A percentile compares a stretch with the other conserved stretches of the same genome.
These are phyloP conservation scores for Diaporthe australafricana DNA, from an alignment of 2,329 filamentous ascomycete genomes.

Conservation along the genomic window DNA sequence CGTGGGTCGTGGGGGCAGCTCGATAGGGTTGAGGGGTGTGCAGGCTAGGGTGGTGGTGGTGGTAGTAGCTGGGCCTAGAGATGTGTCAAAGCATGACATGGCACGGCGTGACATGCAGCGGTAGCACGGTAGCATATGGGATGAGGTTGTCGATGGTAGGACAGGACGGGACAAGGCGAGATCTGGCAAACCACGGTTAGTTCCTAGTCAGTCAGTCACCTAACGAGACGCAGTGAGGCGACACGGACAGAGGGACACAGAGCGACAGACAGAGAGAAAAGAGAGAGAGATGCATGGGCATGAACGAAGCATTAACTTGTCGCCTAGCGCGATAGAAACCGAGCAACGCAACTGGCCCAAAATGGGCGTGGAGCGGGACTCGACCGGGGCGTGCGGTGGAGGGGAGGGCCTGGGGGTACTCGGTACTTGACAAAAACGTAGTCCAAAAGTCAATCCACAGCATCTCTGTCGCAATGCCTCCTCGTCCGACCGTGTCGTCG, in stretches of 20 bases:
- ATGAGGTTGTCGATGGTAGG: not conserved
- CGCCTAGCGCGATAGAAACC: conserved; percentile 23
- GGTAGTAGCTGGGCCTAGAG: not conserved
- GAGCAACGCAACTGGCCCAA: conserved; percentile 2
- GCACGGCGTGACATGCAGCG: conserved; percentile 23
- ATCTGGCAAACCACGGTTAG: conserved; percentile 12
- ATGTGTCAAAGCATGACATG: conserved; percentile 20
- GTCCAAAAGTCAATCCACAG: not conserved
- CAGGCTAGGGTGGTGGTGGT: not conserved
- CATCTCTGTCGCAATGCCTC: not conserved
- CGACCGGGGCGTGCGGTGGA: conserved; percentile 7
- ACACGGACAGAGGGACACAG: not conserved
- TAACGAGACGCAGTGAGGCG: not conserved
- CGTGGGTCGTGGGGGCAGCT: conserved; percentile 12
- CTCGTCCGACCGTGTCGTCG: not conserved
- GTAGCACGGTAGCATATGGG: too few relatives aligned
- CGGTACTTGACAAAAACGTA: conserved; percentile 17
- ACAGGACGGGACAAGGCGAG: conserved; percentile 17
- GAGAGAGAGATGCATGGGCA: not conserved
- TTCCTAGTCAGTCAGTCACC: not conserved
- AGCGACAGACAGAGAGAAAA: not conserved
- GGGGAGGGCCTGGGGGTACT: conserved; percentile 1
- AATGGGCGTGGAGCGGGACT: conserved; percentile 18
- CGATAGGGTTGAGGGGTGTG: conserved; percentile 1
- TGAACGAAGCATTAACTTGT: conserved; percentile 26